A percentile compares a stretch with the other conserved stretches of the same genome.
These are phyloP conservation scores for Auxenochlorella protothecoides DNA, from an alignment of 139 green algal genomes.

Conservation along the genomic window DNA sequence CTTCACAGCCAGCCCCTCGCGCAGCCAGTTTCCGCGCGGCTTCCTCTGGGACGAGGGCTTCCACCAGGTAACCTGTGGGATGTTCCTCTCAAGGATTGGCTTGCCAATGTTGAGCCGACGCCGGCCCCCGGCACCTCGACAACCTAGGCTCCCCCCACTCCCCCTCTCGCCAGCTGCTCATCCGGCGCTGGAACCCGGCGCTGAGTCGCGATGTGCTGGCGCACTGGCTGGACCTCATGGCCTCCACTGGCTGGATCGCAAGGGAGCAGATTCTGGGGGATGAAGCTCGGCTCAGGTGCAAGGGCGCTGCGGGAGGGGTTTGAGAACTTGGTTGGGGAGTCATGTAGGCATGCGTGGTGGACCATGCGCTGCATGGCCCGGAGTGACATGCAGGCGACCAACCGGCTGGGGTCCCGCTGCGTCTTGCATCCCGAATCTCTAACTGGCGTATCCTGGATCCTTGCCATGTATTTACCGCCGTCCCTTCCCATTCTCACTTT, in stretches of 20 bases:
- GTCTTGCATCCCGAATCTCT: no score
- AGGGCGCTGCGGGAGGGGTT: not conserved
- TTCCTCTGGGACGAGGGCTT: constrained; percentile 99
- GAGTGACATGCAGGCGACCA: no score
- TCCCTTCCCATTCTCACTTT: no score
- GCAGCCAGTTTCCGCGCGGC: constrained; percentile 86
- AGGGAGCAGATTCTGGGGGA: constrained; percentile 67
- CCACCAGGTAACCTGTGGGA: constrained; percentile 62
- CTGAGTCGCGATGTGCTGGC: constrained; percentile 53
- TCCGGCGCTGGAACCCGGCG: constrained; percentile 49
- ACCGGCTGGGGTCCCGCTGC: no score
- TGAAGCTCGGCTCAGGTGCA: constrained; percentile 40
- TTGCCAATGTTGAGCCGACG: not conserved
- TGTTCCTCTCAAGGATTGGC: not conserved
- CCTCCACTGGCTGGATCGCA: constrained; percentile 57
- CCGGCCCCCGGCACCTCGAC: not conserved
- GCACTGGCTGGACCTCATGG: constrained; percentile 89
- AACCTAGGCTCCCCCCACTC: no score
- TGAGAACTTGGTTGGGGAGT: no score
- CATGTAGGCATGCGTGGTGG: no score
- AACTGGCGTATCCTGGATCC: no score
- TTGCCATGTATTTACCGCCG: no score
- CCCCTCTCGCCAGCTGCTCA: constrained; percentile 10
- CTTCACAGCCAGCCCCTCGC: constrained; percentile 65
- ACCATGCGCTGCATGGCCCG: no score